Evolutionary conservation across 805 yeast species (phyloP).

Genomic region (Nakazawaea laoshanensis): DNA sequence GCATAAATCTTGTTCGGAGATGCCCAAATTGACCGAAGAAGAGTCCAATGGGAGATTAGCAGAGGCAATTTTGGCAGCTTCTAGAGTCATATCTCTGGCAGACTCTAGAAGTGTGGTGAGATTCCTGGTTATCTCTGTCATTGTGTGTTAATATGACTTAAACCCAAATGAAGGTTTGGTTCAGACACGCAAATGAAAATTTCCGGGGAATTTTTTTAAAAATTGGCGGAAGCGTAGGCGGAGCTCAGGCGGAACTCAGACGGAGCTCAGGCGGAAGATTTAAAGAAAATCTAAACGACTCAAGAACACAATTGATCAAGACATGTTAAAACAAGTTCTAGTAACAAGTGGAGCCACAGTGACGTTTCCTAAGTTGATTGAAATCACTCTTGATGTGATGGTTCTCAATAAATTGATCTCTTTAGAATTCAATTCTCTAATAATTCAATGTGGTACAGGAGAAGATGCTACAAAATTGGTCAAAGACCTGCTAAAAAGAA

Average conservation of each 20-base stretch:
- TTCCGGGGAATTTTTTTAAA: too few relatives aligned
- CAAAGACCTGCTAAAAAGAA: slow-evolving; percentile 6
- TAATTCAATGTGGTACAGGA: slow-evolving; percentile 55
- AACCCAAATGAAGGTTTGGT: too few relatives aligned
- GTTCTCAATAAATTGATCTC: slow-evolving; percentile 28
- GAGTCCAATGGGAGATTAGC: slow-evolving; percentile 13
- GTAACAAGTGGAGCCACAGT: slow-evolving; percentile 92
- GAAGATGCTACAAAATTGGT: slow-evolving; percentile 16
- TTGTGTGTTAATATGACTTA: not conserved
- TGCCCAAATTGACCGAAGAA: slow-evolving; percentile 42
- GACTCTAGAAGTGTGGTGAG: slow-evolving; percentile 70
- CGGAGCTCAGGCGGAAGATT: too few relatives aligned
- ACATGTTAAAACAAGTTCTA: slow-evolving; percentile 22
- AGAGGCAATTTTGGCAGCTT: slow-evolving; percentile 77
- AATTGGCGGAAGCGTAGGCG: too few relatives aligned
- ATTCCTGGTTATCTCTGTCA: slow-evolving; percentile 15
- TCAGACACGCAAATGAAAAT: too few relatives aligned
- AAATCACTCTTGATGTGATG: slow-evolving; percentile 24
- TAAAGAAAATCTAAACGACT: too few relatives aligned
- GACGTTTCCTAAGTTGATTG: slow-evolving; percentile 57
- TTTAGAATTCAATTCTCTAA: slow-evolving; percentile 30
- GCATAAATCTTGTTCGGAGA: slow-evolving; percentile 56
- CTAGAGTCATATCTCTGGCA: slow-evolving; percentile 70
- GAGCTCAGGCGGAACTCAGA: too few relatives aligned
- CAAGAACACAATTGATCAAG: too few relatives aligned